phyloP scores from a whole-genome alignment of 1,139 yeast genomes.

The Candida albicans region DNA sequence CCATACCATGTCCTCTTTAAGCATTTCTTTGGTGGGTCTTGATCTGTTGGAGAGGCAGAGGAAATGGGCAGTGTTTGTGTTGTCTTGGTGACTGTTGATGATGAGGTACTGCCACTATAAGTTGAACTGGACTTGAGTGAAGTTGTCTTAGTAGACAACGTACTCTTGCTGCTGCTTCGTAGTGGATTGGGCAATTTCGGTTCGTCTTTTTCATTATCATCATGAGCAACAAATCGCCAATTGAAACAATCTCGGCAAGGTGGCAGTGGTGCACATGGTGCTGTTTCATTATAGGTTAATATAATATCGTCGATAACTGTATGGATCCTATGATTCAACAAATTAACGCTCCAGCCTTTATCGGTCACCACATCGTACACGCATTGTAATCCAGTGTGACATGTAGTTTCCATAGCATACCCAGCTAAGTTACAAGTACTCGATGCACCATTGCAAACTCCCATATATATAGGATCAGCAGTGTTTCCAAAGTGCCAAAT shows the following conservation, averaged over 20 bases:
- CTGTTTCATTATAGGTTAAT: slow-evolving; percentile 70
- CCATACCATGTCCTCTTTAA: slow-evolving; percentile 49
- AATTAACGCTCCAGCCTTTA: slow-evolving; percentile 86
- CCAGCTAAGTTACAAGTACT: slow-evolving; percentile 91
- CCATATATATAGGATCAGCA: slow-evolving; percentile 97
- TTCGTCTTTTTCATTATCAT: slow-evolving; percentile 40
- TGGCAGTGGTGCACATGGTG: slow-evolving; percentile 70
- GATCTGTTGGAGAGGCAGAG: slow-evolving; percentile 13
- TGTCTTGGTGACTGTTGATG: slow-evolving; percentile 1
- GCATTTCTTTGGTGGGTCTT: slow-evolving; percentile 34
- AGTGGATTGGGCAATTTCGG: slow-evolving; percentile 43
- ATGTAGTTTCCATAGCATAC: slow-evolving; percentile 94
- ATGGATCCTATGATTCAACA: slow-evolving; percentile 86
- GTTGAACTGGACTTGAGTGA: slow-evolving; percentile 6
- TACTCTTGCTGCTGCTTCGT: slow-evolving; percentile 11
- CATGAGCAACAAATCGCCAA: slow-evolving; percentile 76
- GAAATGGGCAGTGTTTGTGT: slow-evolving; percentile 4
- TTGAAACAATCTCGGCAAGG: slow-evolving; percentile 88
- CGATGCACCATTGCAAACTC: slow-evolving; percentile 94
- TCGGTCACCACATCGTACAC: slow-evolving; percentile 88
- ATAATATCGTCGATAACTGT: slow-evolving; percentile 86
- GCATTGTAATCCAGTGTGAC: slow-evolving; percentile 90
- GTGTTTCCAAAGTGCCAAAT: slow-evolving; percentile 97
- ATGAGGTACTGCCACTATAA: neutral
- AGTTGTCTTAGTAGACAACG: slow-evolving; percentile 3